Base-by-base conservation (phyloP, 768 basidiomycete genomes). In the Lentinula sp. region DNA sequence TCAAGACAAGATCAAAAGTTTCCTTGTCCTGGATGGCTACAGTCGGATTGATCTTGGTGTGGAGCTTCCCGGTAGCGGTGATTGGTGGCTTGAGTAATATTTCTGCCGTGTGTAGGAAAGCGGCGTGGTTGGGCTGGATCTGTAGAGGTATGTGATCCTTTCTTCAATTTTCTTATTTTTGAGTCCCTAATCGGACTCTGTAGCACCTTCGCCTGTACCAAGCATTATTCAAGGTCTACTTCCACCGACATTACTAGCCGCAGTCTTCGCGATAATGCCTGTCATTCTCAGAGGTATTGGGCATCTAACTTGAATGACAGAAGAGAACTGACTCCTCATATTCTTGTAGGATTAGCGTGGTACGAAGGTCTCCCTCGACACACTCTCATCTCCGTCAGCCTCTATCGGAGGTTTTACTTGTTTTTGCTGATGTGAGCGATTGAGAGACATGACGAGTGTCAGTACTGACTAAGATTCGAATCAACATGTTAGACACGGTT, bases 291-390 rank as follows among this genome's bases (percentile, higher is more conserved):
- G 78, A 66, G 79, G 87, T 86, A 60, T 63, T 79, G 16, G 37
- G 13, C 5, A 39, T 39, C 37, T 1, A 28, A 28, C 28, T 56
- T 65, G 10, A 9, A 51, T 32, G 15, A 5, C 6, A 15, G 18
- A 28, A 43, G n/a, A 1, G 28, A 46, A 11, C 4, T 35, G 5
- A 2, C 57, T 59, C 63, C 74, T 46, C 40, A 5, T 21, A n/a
- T 21, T 6, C 42, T 32, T 31, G 18, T 56, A 74, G 86, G 71
- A 15, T 71, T 89, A 11, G 85, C 87, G 18, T 82, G 82, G 75
- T 86, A 87, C 64, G 84, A 89, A 69, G 87, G 87, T 50, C 87
- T 87, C 51, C 88, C 88, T 0, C 78, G 84, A 42, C 82, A 82
- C 62, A 87, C 86, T 0, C 73, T 84, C 21, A 81, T 91, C n/a